phyloP scores from a whole-genome alignment of 225 moss, liverwort and hornwort genomes.

The Sphagnum tenellum region DNA sequence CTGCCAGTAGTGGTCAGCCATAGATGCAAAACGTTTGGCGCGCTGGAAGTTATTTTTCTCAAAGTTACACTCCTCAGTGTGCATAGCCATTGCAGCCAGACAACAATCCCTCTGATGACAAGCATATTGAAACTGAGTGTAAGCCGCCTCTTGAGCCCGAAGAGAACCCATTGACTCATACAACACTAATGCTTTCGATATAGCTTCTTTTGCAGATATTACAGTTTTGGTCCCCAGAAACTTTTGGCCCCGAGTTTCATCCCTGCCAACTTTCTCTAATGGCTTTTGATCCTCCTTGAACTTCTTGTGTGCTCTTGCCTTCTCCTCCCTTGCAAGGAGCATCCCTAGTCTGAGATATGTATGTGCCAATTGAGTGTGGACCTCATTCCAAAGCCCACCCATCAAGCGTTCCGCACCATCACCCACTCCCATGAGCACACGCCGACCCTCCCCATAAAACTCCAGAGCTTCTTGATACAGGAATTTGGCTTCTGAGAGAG shows the following conservation, averaged over 20 bases:
- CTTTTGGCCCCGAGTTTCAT: constrained; percentile 17
- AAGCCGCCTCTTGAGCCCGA: constrained; percentile 86
- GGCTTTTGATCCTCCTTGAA: constrained; percentile 14
- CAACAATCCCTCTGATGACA: constrained; percentile 82
- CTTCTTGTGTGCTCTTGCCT: constrained; percentile 32
- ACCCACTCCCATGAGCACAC: constrained; percentile 53
- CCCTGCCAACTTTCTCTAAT: constrained; percentile 7
- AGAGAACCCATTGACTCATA: constrained; percentile 78
- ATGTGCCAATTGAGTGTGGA: constrained; percentile 84
- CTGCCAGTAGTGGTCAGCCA: constrained; percentile 89
- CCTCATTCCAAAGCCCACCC: constrained; percentile 77
- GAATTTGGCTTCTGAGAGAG: constrained; percentile 62
- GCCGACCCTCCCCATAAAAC: constrained; percentile 68
- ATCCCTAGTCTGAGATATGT: constrained; percentile 88
- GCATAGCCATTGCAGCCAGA: constrained; percentile 32
- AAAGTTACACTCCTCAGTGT: constrained; percentile 36
- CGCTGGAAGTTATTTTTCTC: constrained; percentile 68
- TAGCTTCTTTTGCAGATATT: constrained; percentile 77
- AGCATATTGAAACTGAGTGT: constrained; percentile 84
- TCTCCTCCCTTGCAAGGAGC: constrained; percentile 82
- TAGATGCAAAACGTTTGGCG: constrained; percentile 63
- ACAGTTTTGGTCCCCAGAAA: constrained; percentile 22
- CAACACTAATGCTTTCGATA: constrained; percentile 79
- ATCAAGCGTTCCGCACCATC: constrained; percentile 42
- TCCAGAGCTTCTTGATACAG: constrained; percentile 80